Conservation (phyloP, 495 filamentous ascomycete species). For the Podospora didyma region DNA sequence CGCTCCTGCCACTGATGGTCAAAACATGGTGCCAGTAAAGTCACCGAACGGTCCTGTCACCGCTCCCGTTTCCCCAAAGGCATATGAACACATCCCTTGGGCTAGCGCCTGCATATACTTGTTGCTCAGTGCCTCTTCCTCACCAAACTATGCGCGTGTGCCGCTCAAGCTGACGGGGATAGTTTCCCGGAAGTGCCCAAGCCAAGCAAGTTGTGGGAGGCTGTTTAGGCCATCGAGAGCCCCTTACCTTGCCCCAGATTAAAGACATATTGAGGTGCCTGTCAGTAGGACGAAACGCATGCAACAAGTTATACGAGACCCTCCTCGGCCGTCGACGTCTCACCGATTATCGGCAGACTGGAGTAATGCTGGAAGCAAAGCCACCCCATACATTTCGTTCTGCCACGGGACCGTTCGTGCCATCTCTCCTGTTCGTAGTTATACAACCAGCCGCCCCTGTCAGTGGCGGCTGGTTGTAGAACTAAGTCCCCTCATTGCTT, state of each 20-base stretch:
- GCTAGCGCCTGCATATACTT: not conserved
- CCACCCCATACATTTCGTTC: not conserved
- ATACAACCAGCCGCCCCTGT: too few relatives aligned
- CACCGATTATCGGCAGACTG: slow-evolving; percentile 1
- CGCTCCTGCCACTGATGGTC: too few relatives aligned
- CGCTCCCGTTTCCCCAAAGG: slow-evolving; percentile 3
- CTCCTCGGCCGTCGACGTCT: not conserved
- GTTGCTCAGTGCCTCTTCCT: too few relatives aligned
- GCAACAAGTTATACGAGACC: not conserved
- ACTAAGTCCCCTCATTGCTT: not conserved
- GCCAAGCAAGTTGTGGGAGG: slow-evolving; percentile 10
- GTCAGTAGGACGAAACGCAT: slow-evolving; percentile 14
- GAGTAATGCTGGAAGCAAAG: not conserved
- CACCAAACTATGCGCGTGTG: too few relatives aligned
- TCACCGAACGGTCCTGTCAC: slow-evolving; percentile 3
- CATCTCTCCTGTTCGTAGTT: too few relatives aligned
- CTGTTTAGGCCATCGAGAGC: slow-evolving; percentile 11
- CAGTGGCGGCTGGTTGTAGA: not conserved
- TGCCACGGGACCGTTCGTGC: not conserved
- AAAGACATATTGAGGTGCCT: slow-evolving; percentile 13
- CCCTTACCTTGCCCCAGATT: slow-evolving; percentile 12
- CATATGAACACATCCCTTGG: slow-evolving; percentile 16
- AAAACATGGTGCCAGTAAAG: not conserved
- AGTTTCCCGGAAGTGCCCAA: not conserved
- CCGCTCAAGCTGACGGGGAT: too few relatives aligned